phyloP scores from a whole-genome alignment of 306 rosid genomes.

The Lablab purpureus region DNA sequence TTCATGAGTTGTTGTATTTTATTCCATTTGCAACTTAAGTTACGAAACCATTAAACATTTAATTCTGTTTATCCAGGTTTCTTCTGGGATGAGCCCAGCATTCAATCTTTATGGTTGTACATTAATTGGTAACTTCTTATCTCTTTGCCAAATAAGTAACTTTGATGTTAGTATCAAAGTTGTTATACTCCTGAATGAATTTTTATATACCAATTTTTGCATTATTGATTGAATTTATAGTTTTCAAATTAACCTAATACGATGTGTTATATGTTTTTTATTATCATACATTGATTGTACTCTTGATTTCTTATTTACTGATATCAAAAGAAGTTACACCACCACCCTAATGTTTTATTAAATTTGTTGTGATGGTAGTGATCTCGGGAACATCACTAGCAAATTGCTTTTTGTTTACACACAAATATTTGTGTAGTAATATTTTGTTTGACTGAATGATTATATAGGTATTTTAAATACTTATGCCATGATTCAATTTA shows the following conservation, averaged over 20 bases:
- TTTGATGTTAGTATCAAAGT: slow-evolving; percentile 1
- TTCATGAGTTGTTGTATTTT: not conserved
- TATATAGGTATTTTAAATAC: slow-evolving; percentile 10
- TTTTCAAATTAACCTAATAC: slow-evolving; percentile 21
- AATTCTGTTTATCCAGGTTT: slow-evolving; percentile 61
- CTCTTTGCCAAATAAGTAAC: slow-evolving; percentile 18
- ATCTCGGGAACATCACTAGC: not conserved
- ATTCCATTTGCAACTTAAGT: not conserved
- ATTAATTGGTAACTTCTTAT: slow-evolving; percentile 69
- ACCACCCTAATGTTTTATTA: not conserved
- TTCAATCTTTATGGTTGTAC: slow-evolving; percentile 89
- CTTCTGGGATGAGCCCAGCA: slow-evolving; percentile 91
- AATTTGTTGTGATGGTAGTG: not conserved
- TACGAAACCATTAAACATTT: not conserved
- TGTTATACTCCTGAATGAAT: not conserved
- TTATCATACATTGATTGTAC: not conserved
- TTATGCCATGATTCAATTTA: not conserved
- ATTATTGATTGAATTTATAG: slow-evolving; percentile 22
- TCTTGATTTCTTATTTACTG: not conserved
- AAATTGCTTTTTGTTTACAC: not conserved
- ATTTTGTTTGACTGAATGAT: not conserved
- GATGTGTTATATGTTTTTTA: not conserved
- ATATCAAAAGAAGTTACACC: not conserved
- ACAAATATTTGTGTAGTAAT: not conserved
- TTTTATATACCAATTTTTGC: slow-evolving; percentile 24